Base-by-base conservation (phyloP, 305 asterid species). In the Nicotiana rustica region DNA sequence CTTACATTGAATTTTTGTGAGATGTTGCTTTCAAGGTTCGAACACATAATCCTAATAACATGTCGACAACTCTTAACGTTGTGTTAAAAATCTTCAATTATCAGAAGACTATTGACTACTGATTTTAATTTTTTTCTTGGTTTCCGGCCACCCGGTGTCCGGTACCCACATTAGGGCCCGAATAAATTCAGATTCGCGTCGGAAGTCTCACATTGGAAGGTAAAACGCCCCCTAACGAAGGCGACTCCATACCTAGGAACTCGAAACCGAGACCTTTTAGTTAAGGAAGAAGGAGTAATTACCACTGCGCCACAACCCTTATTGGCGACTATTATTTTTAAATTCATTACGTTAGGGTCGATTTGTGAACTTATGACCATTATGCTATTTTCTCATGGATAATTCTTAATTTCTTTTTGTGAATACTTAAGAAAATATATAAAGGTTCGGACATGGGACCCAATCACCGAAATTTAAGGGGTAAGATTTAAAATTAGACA, bases 401-500 rank as follows among this genome's bases (percentile, higher is more conserved):
- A 15, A 17, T 73, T 59, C 64, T 59, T 17, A n/a, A 59, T 59
- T 59, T 5, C 0, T 38, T 41, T 18, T 59, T 59, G 65, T 59
- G 2, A 6, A n/a, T 33, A 33, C 35, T 33, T 3, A 3, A 33
- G 64, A 75, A 81, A 66, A 36, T 59, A 52, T 57, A 83, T 77
- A 71, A 33, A 12, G 78, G 49, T 78, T 15, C 33, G 29, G 1
- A 19, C 5, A 78, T 67, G 84, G 85, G 81, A 44, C 89, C 87
- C 85, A 84, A 67, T 31, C 84, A 84, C 87, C 84, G 82, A 67
- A 86, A 81, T 71, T 57, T 81, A 73, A 65, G 84, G 60, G 60
- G 64, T 82, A 41, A 79, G 44, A 82, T 60, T 75, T 62, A 56
- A 70, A 33, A 78, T 38, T 60, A 67, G 52, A 33, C 78, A 14